These are phyloP conservation scores for Blastobotrys raffinosifermentans DNA, from an alignment of 1,139 yeast species.

Conservation along the genomic window DNA sequence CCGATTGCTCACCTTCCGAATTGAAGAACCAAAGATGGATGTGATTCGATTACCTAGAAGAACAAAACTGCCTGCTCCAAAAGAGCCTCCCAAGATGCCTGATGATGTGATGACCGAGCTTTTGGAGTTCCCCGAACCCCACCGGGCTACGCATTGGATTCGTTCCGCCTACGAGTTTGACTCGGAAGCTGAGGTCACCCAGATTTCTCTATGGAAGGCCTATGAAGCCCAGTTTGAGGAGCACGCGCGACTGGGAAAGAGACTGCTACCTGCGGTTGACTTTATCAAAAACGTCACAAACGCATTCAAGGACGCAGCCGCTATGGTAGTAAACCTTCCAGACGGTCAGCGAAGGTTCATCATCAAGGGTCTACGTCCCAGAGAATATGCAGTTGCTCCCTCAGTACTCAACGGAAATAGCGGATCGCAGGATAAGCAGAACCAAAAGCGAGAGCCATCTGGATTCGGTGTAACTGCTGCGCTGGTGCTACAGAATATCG, in stretches of 20 bases:
- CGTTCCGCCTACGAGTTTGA: slow-evolving; percentile 84
- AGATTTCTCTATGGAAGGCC: slow-evolving; percentile 91
- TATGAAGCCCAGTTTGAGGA: slow-evolving; percentile 78
- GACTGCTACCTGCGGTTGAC: slow-evolving; percentile 88
- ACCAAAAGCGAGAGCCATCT: slow-evolving; percentile 23
- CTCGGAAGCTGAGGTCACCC: slow-evolving; percentile 80
- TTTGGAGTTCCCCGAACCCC: slow-evolving; percentile 70
- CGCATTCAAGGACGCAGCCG: slow-evolving; percentile 87
- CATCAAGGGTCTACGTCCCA: slow-evolving; percentile 81
- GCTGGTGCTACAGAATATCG: slow-evolving; percentile 35
- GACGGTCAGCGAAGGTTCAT: slow-evolving; percentile 73
- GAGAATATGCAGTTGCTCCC: slow-evolving; percentile 45
- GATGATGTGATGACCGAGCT: slow-evolving; percentile 57
- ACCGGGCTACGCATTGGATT: slow-evolving; percentile 92
- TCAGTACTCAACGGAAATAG: slow-evolving; percentile 19
- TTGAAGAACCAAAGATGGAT: slow-evolving; percentile 32
- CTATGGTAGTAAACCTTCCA: slow-evolving; percentile 68
- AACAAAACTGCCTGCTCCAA: slow-evolving; percentile 37
- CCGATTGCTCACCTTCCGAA: slow-evolving; percentile 51
- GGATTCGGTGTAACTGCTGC: slow-evolving; percentile 33
- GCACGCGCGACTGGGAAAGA: slow-evolving; percentile 45
- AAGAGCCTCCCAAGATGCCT: slow-evolving; percentile 64
- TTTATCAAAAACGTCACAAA: slow-evolving; percentile 89
- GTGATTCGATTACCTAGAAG: slow-evolving; percentile 35
- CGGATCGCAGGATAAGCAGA: slow-evolving; percentile 5